Evolutionary conservation across 2,329 filamentous ascomycete genomes (phyloP), one percentile per base, ranked within the genome.

Genomic region (Hypoxylon sp.): DNA sequence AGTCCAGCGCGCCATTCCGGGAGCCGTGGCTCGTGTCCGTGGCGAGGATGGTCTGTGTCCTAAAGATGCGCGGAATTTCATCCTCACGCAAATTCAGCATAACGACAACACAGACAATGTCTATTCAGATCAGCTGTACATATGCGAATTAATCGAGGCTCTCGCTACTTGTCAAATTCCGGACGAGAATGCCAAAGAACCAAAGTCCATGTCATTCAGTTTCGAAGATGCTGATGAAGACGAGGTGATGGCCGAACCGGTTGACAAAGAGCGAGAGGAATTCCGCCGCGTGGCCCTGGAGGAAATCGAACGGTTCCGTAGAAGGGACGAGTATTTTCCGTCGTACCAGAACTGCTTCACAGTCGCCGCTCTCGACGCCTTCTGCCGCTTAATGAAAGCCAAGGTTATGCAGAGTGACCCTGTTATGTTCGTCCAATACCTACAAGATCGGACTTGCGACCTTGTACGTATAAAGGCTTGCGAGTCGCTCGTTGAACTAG

Each of bases 71-170:
- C 92, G 94, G 61, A 86, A 87, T 38, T 97, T 97, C 77, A 87
- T 99, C 49, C 86, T 97, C 20, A 93, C 97, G 71, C 92, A 96
- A 75, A 83, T 99, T 32, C 90, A 92, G 50, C 95, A 93, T 80
- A 99, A 99, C 75, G 94, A 99, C 79, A 99, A 99, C 75, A 90
- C 91, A 2, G 91, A 92, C 64, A 99, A 99, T 72, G 80, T 90
- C 51, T 96, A 88, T 74, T 97, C 94, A 4, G 96, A 99, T 73
- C 91, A 94, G 67, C 89, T 92, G 73, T 99, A 97, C 75, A 88
- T 99, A 56, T 89, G 93, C 6, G 91, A 86, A 20, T 83, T 99
- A 22, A 91, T 99, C 7, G 81, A 84, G 42, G 83, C 85, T 0
- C 78, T 90, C 24, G 84, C 87, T 1, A 83, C 82, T 0, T 88